Base-by-base conservation (phyloP, 805 yeast species). In the Kluyveromyces starmeri region DNA sequence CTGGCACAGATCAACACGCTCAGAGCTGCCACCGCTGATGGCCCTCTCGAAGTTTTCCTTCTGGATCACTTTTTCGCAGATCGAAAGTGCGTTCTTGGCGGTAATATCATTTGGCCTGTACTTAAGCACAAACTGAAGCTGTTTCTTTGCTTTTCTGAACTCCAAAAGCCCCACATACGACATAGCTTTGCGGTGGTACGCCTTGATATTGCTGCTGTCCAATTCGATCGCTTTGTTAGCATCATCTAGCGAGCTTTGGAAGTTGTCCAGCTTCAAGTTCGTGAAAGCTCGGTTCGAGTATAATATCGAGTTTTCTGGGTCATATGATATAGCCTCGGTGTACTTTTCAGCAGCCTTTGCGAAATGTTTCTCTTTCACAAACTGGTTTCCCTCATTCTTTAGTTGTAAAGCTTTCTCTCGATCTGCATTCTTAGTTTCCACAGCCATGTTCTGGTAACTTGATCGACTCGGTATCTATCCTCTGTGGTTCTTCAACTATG, bases 211-310 rank as follows among this genome's bases (percentile, higher is more conserved):
- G 13, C 62, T 52, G 1, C 77, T 70, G 51, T 89, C 85, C 7
- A 78, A 49, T 31, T 67, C 70, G 28, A 92, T 67, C 2, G 96
- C 83, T 28, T 62, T 60, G 21, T 77, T 71, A 46, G 94, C 78
- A 55, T 88, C 96, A n/a, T 58, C 64, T 2, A 88, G 70, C 1
- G 96, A 94, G 35, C 74, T 66, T 3, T 96, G 97, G 55, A 80
- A 88, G 48, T 78, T 79, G 55, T 89, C 98, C 37, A 78, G 57
- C 49, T 85, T 83, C 51, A 89, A 75, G 46, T 86, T 79, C 1
- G 85, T 95, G 54, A 85, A 86, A 0, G 97, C 96, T 43, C 96
- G 68, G 59, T 89, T 89, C 7, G 95, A 78, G 52, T 67, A 84
- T 42, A 79, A 75, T 20, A 78, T 68, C 2, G 83, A 73, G 34